A percentile compares a stretch with the other conserved stretches of the same genome.
Conservation (phyloP, 2,329 filamentous ascomycete genomes). For the Diatrype stigma region DNA sequence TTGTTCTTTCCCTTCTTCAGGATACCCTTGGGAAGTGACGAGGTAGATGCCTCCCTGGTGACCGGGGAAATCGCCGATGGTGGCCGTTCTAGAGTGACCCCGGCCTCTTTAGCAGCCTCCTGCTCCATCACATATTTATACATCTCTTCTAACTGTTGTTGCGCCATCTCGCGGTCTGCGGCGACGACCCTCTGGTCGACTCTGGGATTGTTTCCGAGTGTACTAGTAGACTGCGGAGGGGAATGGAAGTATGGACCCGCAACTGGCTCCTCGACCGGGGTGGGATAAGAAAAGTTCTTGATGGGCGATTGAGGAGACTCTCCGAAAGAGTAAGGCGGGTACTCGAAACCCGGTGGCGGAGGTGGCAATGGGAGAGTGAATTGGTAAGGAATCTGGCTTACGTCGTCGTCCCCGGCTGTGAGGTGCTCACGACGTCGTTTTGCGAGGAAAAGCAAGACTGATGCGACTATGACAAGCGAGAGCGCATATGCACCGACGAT, state of each 20-base stretch:
- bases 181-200: conserved; percentile 76
- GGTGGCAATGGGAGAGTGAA: conserved; percentile 19
- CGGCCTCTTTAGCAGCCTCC: conserved; percentile 63
- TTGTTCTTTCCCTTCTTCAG: conserved; percentile 38
- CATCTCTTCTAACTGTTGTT: conserved; percentile 81
- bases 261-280: conserved; percentile 17
- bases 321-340: conserved; percentile 18
- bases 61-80: conserved; percentile 36
- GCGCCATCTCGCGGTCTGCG: conserved; percentile 68
- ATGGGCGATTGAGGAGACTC: conserved; percentile 35
- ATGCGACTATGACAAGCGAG: conserved; percentile 69
- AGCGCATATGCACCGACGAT: conserved; percentile 81
- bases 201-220: conserved; percentile 60
- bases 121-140: conserved; percentile 92
- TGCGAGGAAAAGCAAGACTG: conserved; percentile 57
- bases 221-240: conserved; percentile 42
- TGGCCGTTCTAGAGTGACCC: conserved; percentile 44
- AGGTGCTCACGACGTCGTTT: conserved; percentile 52
- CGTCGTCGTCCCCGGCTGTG: conserved; percentile 48
- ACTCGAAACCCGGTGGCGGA: conserved; percentile 10
- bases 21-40: conserved; percentile 35
- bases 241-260: conserved; percentile 43
- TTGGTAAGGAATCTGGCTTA: conserved; percentile 26
- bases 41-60: conserved; percentile 21
- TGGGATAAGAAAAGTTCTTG: conserved; percentile 45